A percentile compares a stretch with the other conserved stretches of the same genome.
Conservation (phyloP, 2,329 filamentous ascomycete genomes). For the Teratosphaeria pseudoeucalypti region DNA sequence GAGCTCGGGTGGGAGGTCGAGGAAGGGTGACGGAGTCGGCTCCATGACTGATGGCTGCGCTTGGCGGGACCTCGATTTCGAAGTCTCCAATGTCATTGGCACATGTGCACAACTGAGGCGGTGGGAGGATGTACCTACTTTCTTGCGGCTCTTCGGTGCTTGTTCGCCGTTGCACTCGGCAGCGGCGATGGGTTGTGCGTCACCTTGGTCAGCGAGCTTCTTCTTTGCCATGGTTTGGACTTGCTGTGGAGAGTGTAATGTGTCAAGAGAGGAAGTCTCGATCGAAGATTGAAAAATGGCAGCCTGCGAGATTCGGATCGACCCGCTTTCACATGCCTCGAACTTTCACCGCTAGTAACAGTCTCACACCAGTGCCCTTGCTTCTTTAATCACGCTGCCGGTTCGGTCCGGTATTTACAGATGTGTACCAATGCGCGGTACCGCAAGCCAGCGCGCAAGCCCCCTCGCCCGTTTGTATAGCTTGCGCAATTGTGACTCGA, state of each 20-base stretch:
- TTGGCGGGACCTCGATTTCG: not conserved
- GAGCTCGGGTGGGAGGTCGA: slow-evolving; percentile 33
- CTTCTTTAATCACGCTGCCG: no score
- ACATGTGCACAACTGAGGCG: not conserved
- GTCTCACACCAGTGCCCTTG: no score
- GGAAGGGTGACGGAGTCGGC: slow-evolving; percentile 12
- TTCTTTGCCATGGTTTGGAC: not conserved
- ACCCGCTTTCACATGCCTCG: not conserved
- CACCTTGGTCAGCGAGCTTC: not conserved
- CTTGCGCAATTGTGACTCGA: no score
- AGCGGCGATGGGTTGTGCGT: no score
- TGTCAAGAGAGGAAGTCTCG: not conserved
- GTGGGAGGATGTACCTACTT: not conserved
- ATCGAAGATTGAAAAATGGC: not conserved
- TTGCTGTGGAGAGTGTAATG: not conserved
- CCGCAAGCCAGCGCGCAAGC: no score
- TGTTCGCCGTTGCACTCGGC: not conserved
- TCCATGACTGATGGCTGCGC: not conserved
- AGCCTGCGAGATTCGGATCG: not conserved
- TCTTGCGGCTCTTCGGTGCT: not conserved
- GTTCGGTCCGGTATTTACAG: no score
- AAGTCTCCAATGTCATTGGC: not conserved
- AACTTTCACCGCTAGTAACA: no score
- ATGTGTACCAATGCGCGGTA: no score
- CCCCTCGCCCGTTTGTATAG: no score